Evolutionary conservation across 352 stramenopile species (phyloP), one percentile per base, ranked within the genome.

Genomic region (Phytopythium kandeliae): DNA sequence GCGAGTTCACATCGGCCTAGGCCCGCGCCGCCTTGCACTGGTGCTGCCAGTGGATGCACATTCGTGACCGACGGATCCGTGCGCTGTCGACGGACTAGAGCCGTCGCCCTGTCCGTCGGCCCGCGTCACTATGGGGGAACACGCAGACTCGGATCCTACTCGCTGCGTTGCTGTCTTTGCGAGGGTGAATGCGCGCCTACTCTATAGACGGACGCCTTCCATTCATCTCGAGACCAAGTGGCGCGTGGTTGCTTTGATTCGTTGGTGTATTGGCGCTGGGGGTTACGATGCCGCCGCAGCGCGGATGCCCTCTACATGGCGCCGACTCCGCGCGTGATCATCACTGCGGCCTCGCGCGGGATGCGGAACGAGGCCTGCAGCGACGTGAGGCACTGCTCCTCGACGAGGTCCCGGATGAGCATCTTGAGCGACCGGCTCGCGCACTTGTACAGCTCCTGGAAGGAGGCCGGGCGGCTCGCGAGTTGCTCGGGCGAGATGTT

Each of bases 1-100:
- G 80, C 0, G 83, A 92, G 46, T 94, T 94, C 50, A 90, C 79
- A 13, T 92, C 81, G 1, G 78, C 75, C 34, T 89, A 63, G 69
- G 37, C 15, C 21, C 26, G 15, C 25, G 4, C 9, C 13, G 19
- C 4, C 28, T 31, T 31, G n/a, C n/a, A n/a, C n/a, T n/a, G n/a
- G n/a, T n/a, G n/a, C n/a, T n/a, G n/a, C n/a, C n/a, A n/a, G n/a
- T n/a, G n/a, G n/a, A n/a, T n/a, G n/a, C n/a, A n/a, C n/a, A n/a
- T n/a, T n/a, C n/a, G n/a, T n/a, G n/a, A n/a, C n/a, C n/a, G n/a
- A n/a, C n/a, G n/a, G n/a, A n/a, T n/a, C n/a, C n/a, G n/a, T n/a
- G n/a, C n/a, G n/a, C n/a, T n/a, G n/a, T n/a, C n/a, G n/a, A n/a
- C n/a, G n/a, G n/a, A n/a, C n/a, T n/a, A n/a, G n/a, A n/a, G n/a